A percentile compares a stretch with the other conserved stretches of the same genome.
These are phyloP conservation scores for Ogataea neopini DNA, from an alignment of 805 yeast genomes.

Conservation along the genomic window DNA sequence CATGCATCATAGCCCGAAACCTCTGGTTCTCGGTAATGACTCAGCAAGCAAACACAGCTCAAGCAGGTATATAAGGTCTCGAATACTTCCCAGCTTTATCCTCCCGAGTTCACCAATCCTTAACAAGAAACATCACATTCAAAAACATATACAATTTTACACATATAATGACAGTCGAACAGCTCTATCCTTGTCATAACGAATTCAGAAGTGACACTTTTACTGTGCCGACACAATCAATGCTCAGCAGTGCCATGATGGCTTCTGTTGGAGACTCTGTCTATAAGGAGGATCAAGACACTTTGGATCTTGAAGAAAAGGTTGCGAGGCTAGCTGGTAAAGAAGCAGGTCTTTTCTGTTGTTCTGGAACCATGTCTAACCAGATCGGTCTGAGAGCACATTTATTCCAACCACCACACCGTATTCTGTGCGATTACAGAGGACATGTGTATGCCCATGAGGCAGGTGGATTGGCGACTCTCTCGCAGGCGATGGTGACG, in stretches of 20 bases:
- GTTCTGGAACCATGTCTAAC: conserved; percentile 85
- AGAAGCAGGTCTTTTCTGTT: conserved; percentile 77
- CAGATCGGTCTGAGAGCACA: conserved; percentile 79
- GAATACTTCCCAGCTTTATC: too few species aligned
- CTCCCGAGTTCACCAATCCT: too few species aligned
- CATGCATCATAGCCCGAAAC: conserved; percentile 9
- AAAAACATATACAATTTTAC: neutral
- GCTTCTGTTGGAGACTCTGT: conserved; percentile 82
- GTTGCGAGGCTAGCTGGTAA: conserved; percentile 73
- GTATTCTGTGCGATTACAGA: conserved; percentile 77
- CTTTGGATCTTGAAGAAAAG: conserved; percentile 60
- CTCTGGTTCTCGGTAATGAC: neutral
- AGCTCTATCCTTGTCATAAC: conserved; percentile 32
- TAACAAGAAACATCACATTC: too few species aligned
- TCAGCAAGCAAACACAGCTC: neutral
- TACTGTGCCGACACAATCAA: conserved; percentile 77
- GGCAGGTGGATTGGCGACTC: conserved; percentile 84
- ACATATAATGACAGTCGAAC: conserved; percentile 16
- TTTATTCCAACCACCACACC: conserved; percentile 75
- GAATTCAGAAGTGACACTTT: conserved; percentile 77
- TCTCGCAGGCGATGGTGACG: conserved; percentile 86
- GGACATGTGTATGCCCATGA: conserved; percentile 81
- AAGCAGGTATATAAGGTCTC: neutral
- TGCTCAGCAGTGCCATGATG: conserved; percentile 58
- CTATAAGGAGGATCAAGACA: conserved; percentile 74